Conservation (phyloP, 1,284 basidiomycete species). For the Pisolithus thermaeus region DNA sequence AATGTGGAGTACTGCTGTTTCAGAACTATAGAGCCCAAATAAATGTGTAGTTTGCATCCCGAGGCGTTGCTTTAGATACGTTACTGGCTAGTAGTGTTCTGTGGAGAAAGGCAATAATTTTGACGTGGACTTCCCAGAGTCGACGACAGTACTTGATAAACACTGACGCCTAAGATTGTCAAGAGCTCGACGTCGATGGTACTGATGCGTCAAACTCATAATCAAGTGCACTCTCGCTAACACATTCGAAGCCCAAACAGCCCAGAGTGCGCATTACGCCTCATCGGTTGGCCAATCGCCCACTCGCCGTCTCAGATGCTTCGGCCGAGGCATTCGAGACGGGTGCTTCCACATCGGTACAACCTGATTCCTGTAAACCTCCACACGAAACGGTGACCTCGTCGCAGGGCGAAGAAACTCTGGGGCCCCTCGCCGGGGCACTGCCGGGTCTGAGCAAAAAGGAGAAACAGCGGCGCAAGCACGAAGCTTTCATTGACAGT, state of each 20-base stretch:
- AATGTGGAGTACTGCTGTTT: not conserved
- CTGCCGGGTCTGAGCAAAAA: constrained; percentile 45
- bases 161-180: too few relatives aligned
- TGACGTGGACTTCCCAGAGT: too few relatives aligned
- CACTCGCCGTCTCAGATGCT: constrained; percentile 45
- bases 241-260: constrained; percentile 52
- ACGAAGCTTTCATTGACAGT: constrained; percentile 67
- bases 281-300: constrained; percentile 45
- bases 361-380: constrained; percentile 6
- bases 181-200: not conserved
- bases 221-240: constrained; percentile 1
- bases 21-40: constrained; percentile 16
- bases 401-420: constrained; percentile 40
- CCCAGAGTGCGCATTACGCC: constrained; percentile 37
- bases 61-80: too few relatives aligned
- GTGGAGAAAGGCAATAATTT: too few relatives aligned
- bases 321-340: constrained; percentile 44
- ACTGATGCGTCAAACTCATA: not conserved
- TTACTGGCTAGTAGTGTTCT: too few relatives aligned
- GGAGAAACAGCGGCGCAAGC: constrained; percentile 61
- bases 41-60: too few relatives aligned
- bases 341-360: constrained; percentile 37
- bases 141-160: too few relatives aligned
- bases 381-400: not conserved
- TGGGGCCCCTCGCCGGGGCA: constrained; percentile 23